Percentiles rank a stretch among this genome's conserved stretches.
phyloP scores from a whole-genome alignment of 2,329 filamentous ascomycete species.

The Sclerotinia subarctica region DNA sequence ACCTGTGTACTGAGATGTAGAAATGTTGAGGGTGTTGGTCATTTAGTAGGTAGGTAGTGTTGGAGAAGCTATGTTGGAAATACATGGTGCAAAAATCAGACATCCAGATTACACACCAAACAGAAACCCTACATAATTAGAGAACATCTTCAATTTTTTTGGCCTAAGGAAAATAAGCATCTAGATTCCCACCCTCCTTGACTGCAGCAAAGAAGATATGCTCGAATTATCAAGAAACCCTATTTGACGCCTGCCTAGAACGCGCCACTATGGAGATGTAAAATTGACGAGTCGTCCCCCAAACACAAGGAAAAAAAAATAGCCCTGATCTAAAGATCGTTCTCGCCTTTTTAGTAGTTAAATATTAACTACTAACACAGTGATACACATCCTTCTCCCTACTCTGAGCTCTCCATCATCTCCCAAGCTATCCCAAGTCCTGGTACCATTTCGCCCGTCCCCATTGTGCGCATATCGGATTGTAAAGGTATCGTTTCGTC shows the following conservation, averaged over 20 bases:
- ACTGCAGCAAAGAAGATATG: constrained; percentile 21
- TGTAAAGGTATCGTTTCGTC: constrained; percentile 16
- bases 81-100: constrained; percentile 2
- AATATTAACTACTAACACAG: constrained; percentile 7
- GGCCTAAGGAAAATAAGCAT: constrained; percentile 11
- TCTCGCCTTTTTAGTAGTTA: constrained; percentile 20
- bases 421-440: constrained; percentile 4
- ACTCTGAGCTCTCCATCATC: neutral
- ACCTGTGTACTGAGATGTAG: too few species aligned
- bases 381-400: neutral
- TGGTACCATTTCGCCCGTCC: constrained; percentile 3
- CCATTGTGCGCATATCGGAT: neutral
- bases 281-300: constrained; percentile 26
- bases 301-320: constrained; percentile 19
- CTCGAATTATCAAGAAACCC: constrained; percentile 25
- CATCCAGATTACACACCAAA: neutral
- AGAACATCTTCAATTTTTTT: constrained; percentile 15
- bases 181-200: constrained; percentile 21
- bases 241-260: constrained; percentile 33
- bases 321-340: constrained; percentile 19
- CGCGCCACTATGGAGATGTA: constrained; percentile 27
- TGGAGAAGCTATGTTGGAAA: constrained; percentile 17
- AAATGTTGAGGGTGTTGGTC: too few species aligned
- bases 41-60: too few species aligned
- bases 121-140: too few species aligned